A percentile compares a stretch with the other conserved stretches of the same genome.
These are phyloP conservation scores for Nematodospora anomalae DNA, from an alignment of 1,139 yeast species.

Conservation along the genomic window DNA sequence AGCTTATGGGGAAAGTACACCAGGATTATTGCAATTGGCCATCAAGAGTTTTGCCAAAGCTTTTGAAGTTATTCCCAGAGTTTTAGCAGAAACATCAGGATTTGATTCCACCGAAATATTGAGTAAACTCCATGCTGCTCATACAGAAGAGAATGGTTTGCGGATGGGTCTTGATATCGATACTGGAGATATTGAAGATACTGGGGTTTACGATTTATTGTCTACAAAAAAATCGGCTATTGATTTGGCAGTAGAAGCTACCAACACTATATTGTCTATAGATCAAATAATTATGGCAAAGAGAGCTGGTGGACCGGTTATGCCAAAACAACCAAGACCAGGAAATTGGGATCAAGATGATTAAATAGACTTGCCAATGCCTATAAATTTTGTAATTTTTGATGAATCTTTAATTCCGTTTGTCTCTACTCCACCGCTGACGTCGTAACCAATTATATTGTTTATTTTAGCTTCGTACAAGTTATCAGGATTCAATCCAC, in stretches of 20 bases:
- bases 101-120: conserved; percentile 84
- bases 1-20: conserved; percentile 86
- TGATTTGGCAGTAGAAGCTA: conserved; percentile 93
- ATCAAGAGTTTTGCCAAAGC: conserved; percentile 94
- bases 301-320: conserved; percentile 95
- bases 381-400: conserved; percentile 61
- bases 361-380: conserved; percentile 45
- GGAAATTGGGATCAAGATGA: conserved; percentile 99
- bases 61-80: conserved; percentile 90
- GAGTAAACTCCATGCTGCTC: conserved; percentile 87
- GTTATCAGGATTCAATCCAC: conserved; percentile 81
- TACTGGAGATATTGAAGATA: conserved; percentile 66
- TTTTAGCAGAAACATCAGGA: conserved; percentile 93
- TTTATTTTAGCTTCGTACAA: conserved; percentile 52
- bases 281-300: conserved; percentile 93
- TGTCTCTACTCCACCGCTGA: conserved; percentile 89
- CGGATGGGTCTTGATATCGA: conserved; percentile 64
- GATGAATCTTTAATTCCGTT: conserved; percentile 63
- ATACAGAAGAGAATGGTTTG: conserved; percentile 41
- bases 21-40: conserved; percentile 90
- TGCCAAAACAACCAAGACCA: conserved; percentile 85
- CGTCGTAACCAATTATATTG: conserved; percentile 85
- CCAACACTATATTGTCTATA: conserved; percentile 83
- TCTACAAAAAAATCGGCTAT: conserved; percentile 85
- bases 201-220: conserved; percentile 75